Evolutionary conservation across 805 yeast genomes (phyloP), one percentile per base, ranked within the genome.

Genomic region (Metschnikowia colocasiae): DNA sequence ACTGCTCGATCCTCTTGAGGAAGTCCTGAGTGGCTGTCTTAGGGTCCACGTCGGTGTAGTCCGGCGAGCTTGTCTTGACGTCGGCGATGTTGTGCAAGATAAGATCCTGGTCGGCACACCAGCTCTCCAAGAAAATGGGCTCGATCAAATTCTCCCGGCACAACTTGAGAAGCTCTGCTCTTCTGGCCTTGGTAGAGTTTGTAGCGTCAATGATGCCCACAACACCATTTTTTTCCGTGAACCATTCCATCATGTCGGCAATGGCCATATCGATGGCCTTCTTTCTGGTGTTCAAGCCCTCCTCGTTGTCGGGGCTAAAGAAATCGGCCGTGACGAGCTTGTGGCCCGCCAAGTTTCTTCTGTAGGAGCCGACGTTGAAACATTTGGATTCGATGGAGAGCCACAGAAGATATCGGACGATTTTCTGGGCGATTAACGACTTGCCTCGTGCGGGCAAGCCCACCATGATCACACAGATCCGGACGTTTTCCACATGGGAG

Each of bases 151-250:
- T 77, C 51, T 78, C 77, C 31, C 85, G 69, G 55, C 86, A 80
- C 46, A 85, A 71, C 54, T 76, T 67, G 52, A 83, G 69, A 44
- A 92, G 78, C 72, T 78, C 71, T 22, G 73, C 73, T 56, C 99
- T 76, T 58, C 95, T 78, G 39, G 75, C 80, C 49, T 76, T 71
- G 3, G 97, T 90, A 31, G 90, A 83, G 65, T 92, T 91, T 2
- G 97, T 89, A 22, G 97, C 97, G 67, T 94, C 99, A 48, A 92
- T 73, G 6, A 94, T 87, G 0, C 96, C 98, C 37, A 94, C 98
- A 22, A 84, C 85, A 13, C 96, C 96, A 49, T 81, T 75, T 45
- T 85, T 88, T 15, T 83, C 80, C 30, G 76, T 72, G 62, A 87
- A 88, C 98, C 98, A 94, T 39, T 77, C 68, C 77, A 90, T 76